Evolutionary conservation across 768 basidiomycete genomes (phyloP).

Genomic region (Clitopilus passeckerianus): DNA sequence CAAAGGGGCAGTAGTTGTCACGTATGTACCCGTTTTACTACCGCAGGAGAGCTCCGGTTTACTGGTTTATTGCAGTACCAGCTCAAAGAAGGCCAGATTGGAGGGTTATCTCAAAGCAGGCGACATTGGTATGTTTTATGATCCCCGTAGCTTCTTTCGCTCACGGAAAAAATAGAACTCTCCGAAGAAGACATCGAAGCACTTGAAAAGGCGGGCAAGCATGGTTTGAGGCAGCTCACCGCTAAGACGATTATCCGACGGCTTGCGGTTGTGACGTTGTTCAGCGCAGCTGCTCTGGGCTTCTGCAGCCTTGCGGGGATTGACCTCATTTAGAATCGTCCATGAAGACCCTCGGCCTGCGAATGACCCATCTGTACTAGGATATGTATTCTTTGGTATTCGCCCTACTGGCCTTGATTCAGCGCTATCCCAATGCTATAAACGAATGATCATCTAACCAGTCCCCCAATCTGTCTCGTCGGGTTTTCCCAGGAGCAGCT

Average conservation of each 20-base stretch:
- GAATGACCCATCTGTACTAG: too few species aligned
- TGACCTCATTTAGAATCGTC: slow-evolving; percentile 10
- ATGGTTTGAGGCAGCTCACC: slow-evolving; percentile 19
- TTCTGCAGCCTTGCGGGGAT: slow-evolving; percentile 17
- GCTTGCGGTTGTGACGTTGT: slow-evolving; percentile 14
- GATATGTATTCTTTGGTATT: too few species aligned
- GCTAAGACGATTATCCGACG: slow-evolving; percentile 5
- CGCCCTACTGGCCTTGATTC: not conserved
- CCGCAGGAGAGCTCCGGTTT: not conserved
- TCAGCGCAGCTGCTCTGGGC: slow-evolving; percentile 15
- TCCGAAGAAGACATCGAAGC: slow-evolving; percentile 44
- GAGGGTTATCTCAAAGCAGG: slow-evolving; percentile 65
- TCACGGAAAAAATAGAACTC: slow-evolving; percentile 29
- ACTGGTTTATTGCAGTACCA: slow-evolving; percentile 34
- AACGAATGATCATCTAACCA: not conserved
- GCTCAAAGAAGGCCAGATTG: slow-evolving; percentile 60
- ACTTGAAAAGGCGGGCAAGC: slow-evolving; percentile 54
- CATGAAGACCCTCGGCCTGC: too few species aligned
- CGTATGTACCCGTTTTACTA: slow-evolving; percentile 27
- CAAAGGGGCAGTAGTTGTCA: slow-evolving; percentile 63
- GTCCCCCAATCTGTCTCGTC: not conserved
- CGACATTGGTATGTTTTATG: slow-evolving; percentile 44
- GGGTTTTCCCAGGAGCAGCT: not conserved
- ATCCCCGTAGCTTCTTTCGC: not conserved
- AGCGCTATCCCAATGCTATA: not conserved